Evolutionary conservation across 1,139 yeast genomes (phyloP).

Genomic region (Debaryomycetaceae sp.): DNA sequence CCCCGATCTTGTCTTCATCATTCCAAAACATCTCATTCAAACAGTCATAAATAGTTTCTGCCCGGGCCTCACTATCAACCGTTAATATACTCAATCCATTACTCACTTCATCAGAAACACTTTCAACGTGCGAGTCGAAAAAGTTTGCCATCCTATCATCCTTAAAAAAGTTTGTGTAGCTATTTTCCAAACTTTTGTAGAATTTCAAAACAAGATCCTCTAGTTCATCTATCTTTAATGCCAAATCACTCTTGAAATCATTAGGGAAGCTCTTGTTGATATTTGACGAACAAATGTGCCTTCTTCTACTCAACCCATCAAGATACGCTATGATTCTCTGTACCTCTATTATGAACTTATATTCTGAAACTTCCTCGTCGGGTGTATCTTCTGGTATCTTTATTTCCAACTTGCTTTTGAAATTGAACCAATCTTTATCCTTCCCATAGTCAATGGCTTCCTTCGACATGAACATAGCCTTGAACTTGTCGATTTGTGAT

Average conservation of each 20-base stretch:
- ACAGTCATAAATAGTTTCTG: constrained; percentile 26
- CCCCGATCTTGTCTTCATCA: constrained; percentile 28
- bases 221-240: constrained; percentile 22
- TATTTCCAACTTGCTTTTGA: constrained; percentile 6
- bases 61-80: constrained; percentile 32
- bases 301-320: constrained; percentile 15
- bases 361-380: constrained; percentile 4
- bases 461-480: constrained; percentile 8
- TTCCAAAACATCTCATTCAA: constrained; percentile 39
- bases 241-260: constrained; percentile 18
- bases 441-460: constrained; percentile 14
- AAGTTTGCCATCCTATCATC: constrained; percentile 9
- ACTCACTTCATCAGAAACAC: constrained; percentile 20
- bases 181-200: constrained; percentile 15
- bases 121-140: constrained; percentile 24
- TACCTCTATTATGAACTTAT: constrained; percentile 16
- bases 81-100: constrained; percentile 30
- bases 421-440: constrained; percentile 14
- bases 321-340: constrained; percentile 22
- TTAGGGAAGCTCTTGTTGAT: constrained; percentile 20
- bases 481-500: constrained; percentile 22
- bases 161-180: constrained; percentile 12
- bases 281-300: constrained; percentile 20
- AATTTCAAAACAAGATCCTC: constrained; percentile 32
- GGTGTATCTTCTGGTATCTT: constrained; percentile 8